Conservation (phyloP, 1,284 basidiomycete genomes). For the Gomphus bonarii region DNA sequence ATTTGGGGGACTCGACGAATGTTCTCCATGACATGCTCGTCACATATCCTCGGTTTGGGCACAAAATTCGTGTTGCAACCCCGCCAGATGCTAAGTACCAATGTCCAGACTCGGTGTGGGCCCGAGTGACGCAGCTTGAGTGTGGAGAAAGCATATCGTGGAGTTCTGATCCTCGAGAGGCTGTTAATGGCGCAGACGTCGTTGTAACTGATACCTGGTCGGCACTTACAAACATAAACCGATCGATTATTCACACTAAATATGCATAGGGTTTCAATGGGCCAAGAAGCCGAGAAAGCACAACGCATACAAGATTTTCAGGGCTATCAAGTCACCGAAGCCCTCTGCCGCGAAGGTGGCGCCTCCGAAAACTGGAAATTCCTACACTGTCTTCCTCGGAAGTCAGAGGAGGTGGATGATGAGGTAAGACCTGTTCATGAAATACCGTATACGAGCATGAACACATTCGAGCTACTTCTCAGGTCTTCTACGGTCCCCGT, state of each 20-base stretch:
- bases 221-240: slow-evolving; percentile 17
- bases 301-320: slow-evolving; percentile 80
- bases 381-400: slow-evolving; percentile 92
- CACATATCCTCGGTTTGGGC: slow-evolving; percentile 85
- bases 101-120: slow-evolving; percentile 74
- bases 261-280: slow-evolving; percentile 85
- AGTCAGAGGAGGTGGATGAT: slow-evolving; percentile 89
- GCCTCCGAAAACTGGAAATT: slow-evolving; percentile 91
- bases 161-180: slow-evolving; percentile 74
- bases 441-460: background rate
- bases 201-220: slow-evolving; percentile 95
- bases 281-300: slow-evolving; percentile 92
- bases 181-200: slow-evolving; percentile 84
- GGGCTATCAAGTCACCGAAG: slow-evolving; percentile 93
- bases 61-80: slow-evolving; percentile 70
- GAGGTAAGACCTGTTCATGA: slow-evolving; percentile 44
- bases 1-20: slow-evolving; percentile 94
- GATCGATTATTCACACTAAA: background rate
- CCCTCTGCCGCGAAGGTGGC: slow-evolving; percentile 65
- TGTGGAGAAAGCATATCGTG: slow-evolving; percentile 69
- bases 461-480: background rate
- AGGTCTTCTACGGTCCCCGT: slow-evolving; percentile 71
- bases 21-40: slow-evolving; percentile 98
- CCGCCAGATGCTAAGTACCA: slow-evolving; percentile 57
- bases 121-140: slow-evolving; percentile 56